Conservation (phyloP, 352 stramenopile species). For the Pythium volutum region DNA sequence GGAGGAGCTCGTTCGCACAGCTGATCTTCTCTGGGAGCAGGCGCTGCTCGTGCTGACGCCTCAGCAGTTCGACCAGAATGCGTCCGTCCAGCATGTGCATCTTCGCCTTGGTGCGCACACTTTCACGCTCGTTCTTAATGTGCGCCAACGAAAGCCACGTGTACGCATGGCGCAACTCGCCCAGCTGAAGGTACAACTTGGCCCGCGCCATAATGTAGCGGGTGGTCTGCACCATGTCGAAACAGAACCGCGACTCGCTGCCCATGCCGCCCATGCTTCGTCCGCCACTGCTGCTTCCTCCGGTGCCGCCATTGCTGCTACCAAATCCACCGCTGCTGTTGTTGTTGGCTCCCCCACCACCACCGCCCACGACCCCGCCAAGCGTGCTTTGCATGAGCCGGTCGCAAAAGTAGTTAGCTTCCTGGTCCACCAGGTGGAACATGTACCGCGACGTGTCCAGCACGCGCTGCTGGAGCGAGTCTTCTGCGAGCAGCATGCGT, state of each 20-base stretch:
- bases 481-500: constrained; percentile 76
- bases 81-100: constrained; percentile 67
- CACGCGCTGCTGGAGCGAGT: constrained; percentile 69
- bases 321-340: constrained; percentile 57
- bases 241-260: constrained; percentile 73
- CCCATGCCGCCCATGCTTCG: constrained; percentile 61
- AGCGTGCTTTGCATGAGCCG: constrained; percentile 57
- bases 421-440: constrained; percentile 68
- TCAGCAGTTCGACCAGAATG: constrained; percentile 49
- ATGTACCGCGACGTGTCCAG: constrained; percentile 74
- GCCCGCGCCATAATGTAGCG: constrained; percentile 67
- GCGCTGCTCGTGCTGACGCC: constrained; percentile 49
- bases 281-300: constrained; percentile 60
- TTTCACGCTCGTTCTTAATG: constrained; percentile 75
- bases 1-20: constrained; percentile 17
- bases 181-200: constrained; percentile 57
- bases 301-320: constrained; percentile 49
- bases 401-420: constrained; percentile 75
- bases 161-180: constrained; percentile 55
- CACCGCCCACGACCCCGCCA: constrained; percentile 48
- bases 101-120: constrained; percentile 59
- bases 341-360: constrained; percentile 49
- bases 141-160: constrained; percentile 75
- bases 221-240: constrained; percentile 77
- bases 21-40: constrained; percentile 23